phyloP scores from a whole-genome alignment of 345 rosid species.

The Lepidium sativum region DNA sequence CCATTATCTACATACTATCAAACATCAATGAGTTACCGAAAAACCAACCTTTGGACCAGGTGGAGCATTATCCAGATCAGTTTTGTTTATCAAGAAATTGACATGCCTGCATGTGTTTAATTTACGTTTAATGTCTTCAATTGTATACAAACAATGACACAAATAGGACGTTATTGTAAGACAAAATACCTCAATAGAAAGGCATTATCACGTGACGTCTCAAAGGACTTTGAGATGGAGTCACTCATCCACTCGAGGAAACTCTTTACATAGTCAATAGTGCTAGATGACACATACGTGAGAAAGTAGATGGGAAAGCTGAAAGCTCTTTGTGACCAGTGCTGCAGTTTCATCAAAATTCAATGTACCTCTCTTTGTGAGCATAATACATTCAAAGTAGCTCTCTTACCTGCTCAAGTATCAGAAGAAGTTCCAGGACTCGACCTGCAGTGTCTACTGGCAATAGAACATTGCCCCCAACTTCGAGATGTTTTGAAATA shows the following conservation, averaged over 20 bases:
- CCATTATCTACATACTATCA: neutral
- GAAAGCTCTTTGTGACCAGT: constrained; percentile 60
- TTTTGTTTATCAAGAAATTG: constrained; percentile 75
- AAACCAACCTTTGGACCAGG: constrained; percentile 82
- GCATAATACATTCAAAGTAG: neutral
- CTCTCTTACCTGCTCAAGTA: constrained; percentile 73
- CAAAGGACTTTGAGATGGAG: constrained; percentile 91
- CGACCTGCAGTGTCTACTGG: constrained; percentile 94
- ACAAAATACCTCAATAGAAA: constrained; percentile 69
- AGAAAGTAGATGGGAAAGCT: constrained; percentile 80
- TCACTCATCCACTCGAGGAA: constrained; percentile 99
- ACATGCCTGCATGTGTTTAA: constrained; percentile 54
- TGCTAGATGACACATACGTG: constrained; percentile 86
- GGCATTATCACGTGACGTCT: constrained; percentile 94
- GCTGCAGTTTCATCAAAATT: constrained; percentile 43
- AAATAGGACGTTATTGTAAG: neutral
- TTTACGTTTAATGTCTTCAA: neutral
- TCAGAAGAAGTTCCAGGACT: constrained; percentile 81
- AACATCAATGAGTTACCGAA: neutral
- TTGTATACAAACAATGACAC: neutral
- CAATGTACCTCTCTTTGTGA: neutral
- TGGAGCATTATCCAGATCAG: constrained; percentile 79
- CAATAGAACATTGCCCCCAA: constrained; percentile 81
- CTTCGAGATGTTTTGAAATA: constrained; percentile 64
- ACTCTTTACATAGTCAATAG: constrained; percentile 93